Base-by-base conservation (phyloP, 208 protist species). In the Leishmania amazonensis region DNA sequence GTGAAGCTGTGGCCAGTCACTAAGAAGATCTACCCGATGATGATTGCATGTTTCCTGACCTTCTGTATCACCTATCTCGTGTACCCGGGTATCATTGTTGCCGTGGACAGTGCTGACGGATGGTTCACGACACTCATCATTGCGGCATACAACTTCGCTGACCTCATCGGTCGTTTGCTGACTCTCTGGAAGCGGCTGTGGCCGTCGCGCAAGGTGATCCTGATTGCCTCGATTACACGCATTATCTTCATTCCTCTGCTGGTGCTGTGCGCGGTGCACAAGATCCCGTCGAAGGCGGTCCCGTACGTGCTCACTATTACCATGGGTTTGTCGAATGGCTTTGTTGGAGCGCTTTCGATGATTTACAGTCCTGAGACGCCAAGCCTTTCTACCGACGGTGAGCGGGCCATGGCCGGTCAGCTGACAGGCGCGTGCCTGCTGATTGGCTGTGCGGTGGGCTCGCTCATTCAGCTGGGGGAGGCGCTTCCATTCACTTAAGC, bases 41-140 rank as follows among this genome's bases (percentile, higher is more conserved):
- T 94, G 89, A 73, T 97, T 15, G 76, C 92, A 19, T 91, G 88
- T 74, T 88, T 92, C 64, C 81, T 94, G 21, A 92, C 86, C 60
- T 96, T 96, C 76, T 70, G 82, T 58, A 60, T 87, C 79, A 94
- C 94, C 31, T 94, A 94, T 84, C 86, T 93, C 58, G 72, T 97
- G 31, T 97, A 93, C 84, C 94, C 94, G 0, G 94, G 94, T 73
- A 83, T 96, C 67, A 83, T 93, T 51, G 53, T 94, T 28, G 87
- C 87, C 2, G 88, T 95, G 40, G 90, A 93, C 80, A 71, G 79
- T 51, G 80, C 83, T 9, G 84, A 88, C 78, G 80, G 53, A 0
- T 96, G 93, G 92, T 97, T 89, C 87, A 92, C 90, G 31, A 95
- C 93, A 9, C 85, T 90, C 72, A 84, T 96, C 67, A 89, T 97